Conservation (phyloP, 169 alveolate genomes). For the Besnoitia besnoiti region DNA sequence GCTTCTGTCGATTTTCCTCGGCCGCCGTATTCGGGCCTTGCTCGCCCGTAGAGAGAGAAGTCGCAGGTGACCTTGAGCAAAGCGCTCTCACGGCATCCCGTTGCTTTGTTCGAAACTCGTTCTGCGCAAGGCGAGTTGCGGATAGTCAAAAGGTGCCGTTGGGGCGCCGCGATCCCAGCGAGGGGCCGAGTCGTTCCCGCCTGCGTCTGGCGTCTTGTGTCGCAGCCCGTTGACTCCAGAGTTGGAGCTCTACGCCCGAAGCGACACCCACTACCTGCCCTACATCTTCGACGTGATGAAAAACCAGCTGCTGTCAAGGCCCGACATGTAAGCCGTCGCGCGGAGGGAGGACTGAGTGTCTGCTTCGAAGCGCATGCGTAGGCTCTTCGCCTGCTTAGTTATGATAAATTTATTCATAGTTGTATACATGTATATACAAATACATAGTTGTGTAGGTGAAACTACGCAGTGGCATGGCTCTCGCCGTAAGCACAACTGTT, state of each 20-base stretch:
- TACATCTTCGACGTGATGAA: conserved; percentile 87
- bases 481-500: too few species aligned
- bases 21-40: not conserved
- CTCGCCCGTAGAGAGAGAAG: too few species aligned
- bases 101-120: too few species aligned
- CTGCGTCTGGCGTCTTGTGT: too few species aligned
- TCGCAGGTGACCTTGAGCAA: too few species aligned
- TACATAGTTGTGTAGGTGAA: not conserved
- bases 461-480: too few species aligned
- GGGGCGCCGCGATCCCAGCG: too few species aligned
- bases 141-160: too few species aligned
- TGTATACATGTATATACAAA: conserved; percentile 2
- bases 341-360: not conserved
- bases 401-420: not conserved
- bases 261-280: conserved; percentile 92
- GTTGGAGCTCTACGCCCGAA: conserved; percentile 89
- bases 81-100: too few species aligned
- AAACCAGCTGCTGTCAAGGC: conserved; percentile 61
- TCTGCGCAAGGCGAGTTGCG: too few species aligned
- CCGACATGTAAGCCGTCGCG: not conserved
- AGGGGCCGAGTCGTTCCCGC: too few species aligned
- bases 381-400: not conserved
- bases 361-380: not conserved
- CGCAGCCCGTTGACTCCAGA: conserved; percentile 88
- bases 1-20: not conserved